These are phyloP conservation scores for Apiotrichum veenhuisii DNA, from an alignment of 1,284 basidiomycete genomes.

Conservation along the genomic window DNA sequence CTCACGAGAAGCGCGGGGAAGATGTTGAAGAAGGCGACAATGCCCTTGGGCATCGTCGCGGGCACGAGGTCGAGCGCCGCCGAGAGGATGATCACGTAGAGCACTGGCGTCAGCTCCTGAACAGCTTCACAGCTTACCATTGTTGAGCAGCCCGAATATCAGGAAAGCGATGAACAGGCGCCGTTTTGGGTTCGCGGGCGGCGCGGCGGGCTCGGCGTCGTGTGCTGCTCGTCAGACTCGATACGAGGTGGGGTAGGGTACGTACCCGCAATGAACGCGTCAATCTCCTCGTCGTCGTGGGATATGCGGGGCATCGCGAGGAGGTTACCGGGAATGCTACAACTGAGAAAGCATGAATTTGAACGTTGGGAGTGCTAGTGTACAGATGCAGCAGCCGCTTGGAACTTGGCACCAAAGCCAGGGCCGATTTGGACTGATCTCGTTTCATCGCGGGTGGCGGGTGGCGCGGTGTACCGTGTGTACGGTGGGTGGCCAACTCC, in stretches of 20 bases:
- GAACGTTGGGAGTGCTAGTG: too few relatives aligned
- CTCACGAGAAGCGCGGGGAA: slow-evolving; percentile 61
- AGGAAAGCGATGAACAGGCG: slow-evolving; percentile 43
- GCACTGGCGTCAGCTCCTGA: slow-evolving; percentile 54
- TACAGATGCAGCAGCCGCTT: too few relatives aligned
- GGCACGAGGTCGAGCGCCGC: slow-evolving; percentile 93
- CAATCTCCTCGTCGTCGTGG: slow-evolving; percentile 19
- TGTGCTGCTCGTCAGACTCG: neutral
- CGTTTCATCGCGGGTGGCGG: too few relatives aligned
- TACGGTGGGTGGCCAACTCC: too few relatives aligned
- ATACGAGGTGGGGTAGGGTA: neutral
- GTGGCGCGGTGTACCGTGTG: too few relatives aligned
- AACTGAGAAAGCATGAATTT: too few relatives aligned
- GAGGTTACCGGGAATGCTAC: neutral
- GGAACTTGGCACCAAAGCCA: too few relatives aligned
- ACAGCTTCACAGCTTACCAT: slow-evolving; percentile 26
- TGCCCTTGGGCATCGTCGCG: slow-evolving; percentile 76
- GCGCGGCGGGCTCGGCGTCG: neutral
- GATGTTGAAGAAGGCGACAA: slow-evolving; percentile 89
- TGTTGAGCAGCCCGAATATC: slow-evolving; percentile 49
- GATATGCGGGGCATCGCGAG: neutral
- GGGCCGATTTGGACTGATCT: too few relatives aligned
- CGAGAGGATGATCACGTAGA: slow-evolving; percentile 93
- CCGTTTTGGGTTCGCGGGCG: slow-evolving; percentile 5
- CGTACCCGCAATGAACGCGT: slow-evolving; percentile 30